phyloP scores from a whole-genome alignment of 164 flowering plant genomes.

The Cinnamomum chago region DNA sequence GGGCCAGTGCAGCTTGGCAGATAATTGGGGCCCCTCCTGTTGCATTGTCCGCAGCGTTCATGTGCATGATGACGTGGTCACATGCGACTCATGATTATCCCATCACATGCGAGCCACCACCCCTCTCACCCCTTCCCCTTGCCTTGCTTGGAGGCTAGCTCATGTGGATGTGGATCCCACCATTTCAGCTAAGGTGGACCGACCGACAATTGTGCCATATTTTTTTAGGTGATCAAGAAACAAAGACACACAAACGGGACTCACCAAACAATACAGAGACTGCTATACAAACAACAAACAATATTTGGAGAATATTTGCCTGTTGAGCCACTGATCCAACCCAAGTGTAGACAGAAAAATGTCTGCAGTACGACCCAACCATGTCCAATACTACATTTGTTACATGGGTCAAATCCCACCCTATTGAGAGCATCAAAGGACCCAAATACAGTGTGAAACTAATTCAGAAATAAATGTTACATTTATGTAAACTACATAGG shows the following conservation, averaged over 20 bases:
- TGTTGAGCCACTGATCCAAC: no score
- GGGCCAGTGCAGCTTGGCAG: not conserved
- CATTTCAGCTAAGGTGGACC: not conserved
- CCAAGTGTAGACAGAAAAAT: no score
- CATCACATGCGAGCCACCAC: conserved; percentile 14
- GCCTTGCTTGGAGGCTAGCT: not conserved
- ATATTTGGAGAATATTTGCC: no score
- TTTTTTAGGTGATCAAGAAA: no score
- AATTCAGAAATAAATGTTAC: no score
- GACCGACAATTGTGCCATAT: not conserved
- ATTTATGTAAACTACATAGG: no score
- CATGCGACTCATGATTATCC: conserved; percentile 17
- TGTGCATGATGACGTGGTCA: conserved; percentile 22
- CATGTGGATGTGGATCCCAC: not conserved
- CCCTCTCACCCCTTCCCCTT: not conserved
- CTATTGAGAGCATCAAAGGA: no score
- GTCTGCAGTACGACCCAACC: no score
- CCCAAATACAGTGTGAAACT: no score
- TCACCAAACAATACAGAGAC: not conserved
- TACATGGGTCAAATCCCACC: no score
- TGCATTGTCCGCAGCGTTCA: conserved; percentile 8
- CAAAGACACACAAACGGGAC: not conserved
- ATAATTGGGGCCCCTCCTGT: not conserved
- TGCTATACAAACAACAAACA: not conserved
- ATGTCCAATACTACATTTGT: no score